Evolutionary conservation across 2,329 filamentous ascomycete genomes (phyloP), one percentile per base, ranked within the genome.

Genomic region (Bretziella fagacearum): DNA sequence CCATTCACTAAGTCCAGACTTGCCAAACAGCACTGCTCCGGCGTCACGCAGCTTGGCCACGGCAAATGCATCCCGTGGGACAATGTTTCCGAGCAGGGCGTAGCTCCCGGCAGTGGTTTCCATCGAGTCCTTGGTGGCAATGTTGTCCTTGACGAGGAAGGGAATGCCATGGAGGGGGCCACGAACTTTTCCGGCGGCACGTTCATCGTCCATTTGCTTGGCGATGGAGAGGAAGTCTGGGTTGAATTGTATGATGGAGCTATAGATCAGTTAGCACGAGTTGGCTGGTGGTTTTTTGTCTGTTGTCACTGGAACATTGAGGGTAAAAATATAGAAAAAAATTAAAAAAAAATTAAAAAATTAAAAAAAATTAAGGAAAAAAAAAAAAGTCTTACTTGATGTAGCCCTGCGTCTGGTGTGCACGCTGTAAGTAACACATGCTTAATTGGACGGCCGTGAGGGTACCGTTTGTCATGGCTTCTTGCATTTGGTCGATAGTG

Each of bases 81-180:
- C 74, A 0, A 77, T 62, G 39, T 68, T 76, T 1, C 80, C 81
- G 1, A 81, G 59, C 0, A 86, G 66, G 15, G 75, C 75, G 69
- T 67, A 78, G 55, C 70, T 75, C 1, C 82, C 82, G 1, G 81
- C 80, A 0, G 81, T 85, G 0, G 81, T 86, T 56, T 85, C 71
- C 69, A 86, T 73, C 44, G 70, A 70, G 57, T 84, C 81, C 52
- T 74, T 75, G 6, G 71, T 75, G 20, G 68, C 77, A 47, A 83
- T 79, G 56, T 79, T 81, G 57, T 86, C 81, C 60, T 86, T 86
- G 53, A 84, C 72, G 2, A 80, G 65, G 57, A 82, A 82, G 0
- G 82, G 81, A 36, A 87, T 82, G 2, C 81, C 81, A 57, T 86
- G 81, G 1, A 87, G 66, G 1, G 74, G 74, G 1, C 79, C 71